Percentiles rank a stretch among this genome's conserved stretches.
These are phyloP conservation scores for Gaillardinia entomophila DNA, from an alignment of 805 yeast genomes.

Conservation along the genomic window DNA sequence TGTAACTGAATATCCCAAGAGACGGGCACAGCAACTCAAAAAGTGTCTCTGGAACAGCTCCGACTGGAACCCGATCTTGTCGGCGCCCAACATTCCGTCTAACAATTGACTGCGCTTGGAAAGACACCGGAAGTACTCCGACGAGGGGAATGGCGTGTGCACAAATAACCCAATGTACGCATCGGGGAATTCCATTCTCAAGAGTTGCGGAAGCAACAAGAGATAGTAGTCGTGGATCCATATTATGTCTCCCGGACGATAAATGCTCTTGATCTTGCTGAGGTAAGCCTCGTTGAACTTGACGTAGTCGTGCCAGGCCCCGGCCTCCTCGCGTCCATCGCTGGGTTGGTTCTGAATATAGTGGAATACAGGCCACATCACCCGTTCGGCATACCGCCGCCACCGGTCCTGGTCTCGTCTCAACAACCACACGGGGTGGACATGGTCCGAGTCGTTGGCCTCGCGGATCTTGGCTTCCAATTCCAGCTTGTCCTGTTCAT, in stretches of 20 bases:
- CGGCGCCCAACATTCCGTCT: conserved; percentile 90
- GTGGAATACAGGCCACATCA: conserved; percentile 92
- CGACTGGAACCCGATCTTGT: conserved; percentile 81
- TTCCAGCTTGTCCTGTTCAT: conserved; percentile 47
- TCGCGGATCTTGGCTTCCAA: conserved; percentile 44
- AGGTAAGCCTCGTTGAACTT: conserved; percentile 88
- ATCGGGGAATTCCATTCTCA: conserved; percentile 70
- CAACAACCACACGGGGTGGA: conserved; percentile 87
- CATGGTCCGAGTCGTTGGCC: conserved; percentile 42
- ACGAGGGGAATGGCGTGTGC: conserved; percentile 92
- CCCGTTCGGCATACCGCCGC: conserved; percentile 86
- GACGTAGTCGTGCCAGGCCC: conserved; percentile 84
- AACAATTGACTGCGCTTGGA: conserved; percentile 76
- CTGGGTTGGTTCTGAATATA: conserved; percentile 77
- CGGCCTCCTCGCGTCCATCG: conserved; percentile 62
- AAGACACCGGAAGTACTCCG: conserved; percentile 87
- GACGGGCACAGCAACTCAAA: conserved; percentile 80
- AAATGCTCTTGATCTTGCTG: conserved; percentile 63
- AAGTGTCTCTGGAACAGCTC: conserved; percentile 86
- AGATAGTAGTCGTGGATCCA: conserved; percentile 92
- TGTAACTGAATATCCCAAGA: conserved; percentile 74
- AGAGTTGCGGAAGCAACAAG: conserved; percentile 72
- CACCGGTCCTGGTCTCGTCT: conserved; percentile 76
- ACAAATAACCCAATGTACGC: conserved; percentile 73
- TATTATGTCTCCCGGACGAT: conserved; percentile 82